These are phyloP conservation scores for Gloeophyllum trabeum DNA, from an alignment of 768 basidiomycete genomes.

Conservation along the genomic window DNA sequence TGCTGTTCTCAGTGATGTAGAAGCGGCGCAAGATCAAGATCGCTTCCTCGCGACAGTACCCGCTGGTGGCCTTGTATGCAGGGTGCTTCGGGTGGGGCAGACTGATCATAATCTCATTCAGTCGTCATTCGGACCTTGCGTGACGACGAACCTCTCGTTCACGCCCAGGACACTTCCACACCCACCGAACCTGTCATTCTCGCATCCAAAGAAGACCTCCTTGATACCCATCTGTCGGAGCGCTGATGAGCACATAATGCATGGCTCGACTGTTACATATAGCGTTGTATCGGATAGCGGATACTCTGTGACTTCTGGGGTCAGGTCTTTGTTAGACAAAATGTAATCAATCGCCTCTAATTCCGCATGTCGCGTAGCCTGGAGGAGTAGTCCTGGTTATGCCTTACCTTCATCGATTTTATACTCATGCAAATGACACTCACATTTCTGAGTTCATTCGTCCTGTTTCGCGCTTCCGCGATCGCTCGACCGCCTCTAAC, in stretches of 20 bases:
- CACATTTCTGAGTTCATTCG: conserved; percentile 91
- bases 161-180: conserved; percentile 91
- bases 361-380: conserved; percentile 97
- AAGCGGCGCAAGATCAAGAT: conserved; percentile 81
- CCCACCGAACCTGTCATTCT: conserved; percentile 93
- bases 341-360: conserved; percentile 93
- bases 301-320: conserved; percentile 35
- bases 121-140: conserved; percentile 1
- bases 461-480: conserved; percentile 83
- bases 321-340: conserved; percentile 48
- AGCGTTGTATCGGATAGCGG: conserved; percentile 74
- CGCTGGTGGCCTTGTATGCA: conserved; percentile 57
- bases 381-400: too few species aligned
- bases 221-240: conserved; percentile 88
- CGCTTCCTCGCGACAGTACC: conserved; percentile 71
- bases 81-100: conserved; percentile 65
- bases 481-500: conserved; percentile 70
- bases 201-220: conserved; percentile 86
- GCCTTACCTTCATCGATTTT: too few species aligned
- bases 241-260: conserved; percentile 98
- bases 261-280: conserved; percentile 98
- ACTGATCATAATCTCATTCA: conserved; percentile 22
- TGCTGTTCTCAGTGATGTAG: conserved; percentile 87
- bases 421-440: too few species aligned
- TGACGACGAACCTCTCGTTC: conserved; percentile 48